These are phyloP conservation scores for Polygonum maritimum DNA, from an alignment of 148 eudicot genomes.

Conservation along the genomic window DNA sequence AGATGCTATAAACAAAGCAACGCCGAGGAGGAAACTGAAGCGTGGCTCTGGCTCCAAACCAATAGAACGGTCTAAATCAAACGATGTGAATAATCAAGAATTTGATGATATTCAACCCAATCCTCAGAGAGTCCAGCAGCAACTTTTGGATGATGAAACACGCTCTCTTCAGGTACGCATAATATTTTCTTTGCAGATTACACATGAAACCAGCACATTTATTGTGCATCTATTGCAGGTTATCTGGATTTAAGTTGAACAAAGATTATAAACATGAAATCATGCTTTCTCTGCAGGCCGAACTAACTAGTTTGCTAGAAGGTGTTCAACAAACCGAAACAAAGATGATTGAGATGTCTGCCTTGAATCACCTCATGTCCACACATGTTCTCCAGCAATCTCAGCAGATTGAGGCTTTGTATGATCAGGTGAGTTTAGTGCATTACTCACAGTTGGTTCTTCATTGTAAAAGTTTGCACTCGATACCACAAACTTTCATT, in stretches of 20 bases:
- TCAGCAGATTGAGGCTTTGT: constrained; percentile 81
- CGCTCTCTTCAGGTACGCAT: constrained; percentile 77
- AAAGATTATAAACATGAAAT: not conserved
- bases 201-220: not conserved
- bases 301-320: constrained; percentile 68
- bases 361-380: constrained; percentile 91
- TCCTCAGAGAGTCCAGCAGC: constrained; percentile 67
- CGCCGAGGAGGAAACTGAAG: constrained; percentile 66
- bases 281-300: constrained; percentile 37
- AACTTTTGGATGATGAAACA: constrained; percentile 87
- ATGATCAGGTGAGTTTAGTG: constrained; percentile 60
- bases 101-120: constrained; percentile 40
- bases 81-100: constrained; percentile 34
- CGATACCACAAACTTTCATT: not conserved
- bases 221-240: not conserved
- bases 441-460: not conserved
- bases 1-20: constrained; percentile 64
- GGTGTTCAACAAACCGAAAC: constrained; percentile 90
- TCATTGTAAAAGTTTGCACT: not conserved
- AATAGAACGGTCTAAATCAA: constrained; percentile 22
- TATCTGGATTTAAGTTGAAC: not conserved
- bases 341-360: constrained; percentile 97
- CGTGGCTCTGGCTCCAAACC: constrained; percentile 21
- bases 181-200: constrained; percentile 3
- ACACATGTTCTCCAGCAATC: constrained; percentile 92